Evolutionary conservation across 805 yeast genomes (phyloP).

Genomic region (Suhomyces vadensis): DNA sequence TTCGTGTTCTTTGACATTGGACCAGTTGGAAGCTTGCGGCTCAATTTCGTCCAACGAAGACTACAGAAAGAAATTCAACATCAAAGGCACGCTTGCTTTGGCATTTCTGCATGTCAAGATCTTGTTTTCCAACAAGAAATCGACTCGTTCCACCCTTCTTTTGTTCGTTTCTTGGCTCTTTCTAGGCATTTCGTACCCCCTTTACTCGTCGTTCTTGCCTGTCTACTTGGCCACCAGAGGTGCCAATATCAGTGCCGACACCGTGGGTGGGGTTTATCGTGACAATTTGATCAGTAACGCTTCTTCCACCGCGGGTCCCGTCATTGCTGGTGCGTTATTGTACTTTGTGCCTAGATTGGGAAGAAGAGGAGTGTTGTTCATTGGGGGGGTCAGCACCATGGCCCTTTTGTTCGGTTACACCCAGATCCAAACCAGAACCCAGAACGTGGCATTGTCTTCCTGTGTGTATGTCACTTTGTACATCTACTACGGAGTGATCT

Average conservation of each 20-base stretch:
- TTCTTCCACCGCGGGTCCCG: conserved; percentile 53
- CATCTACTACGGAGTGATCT: conserved; percentile 30
- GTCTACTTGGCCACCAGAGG: conserved; percentile 42
- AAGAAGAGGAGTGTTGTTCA: conserved; percentile 19
- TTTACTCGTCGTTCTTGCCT: conserved; percentile 56
- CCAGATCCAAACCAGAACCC: conserved; percentile 17
- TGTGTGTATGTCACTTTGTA: conserved; percentile 20
- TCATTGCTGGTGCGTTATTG: conserved; percentile 46
- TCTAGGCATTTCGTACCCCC: conserved; percentile 57
- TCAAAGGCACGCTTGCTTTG: conserved; percentile 9
- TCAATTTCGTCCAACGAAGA: conserved; percentile 19
- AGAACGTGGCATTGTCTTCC: conserved; percentile 20
- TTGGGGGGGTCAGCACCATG: conserved; percentile 23
- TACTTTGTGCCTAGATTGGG: conserved; percentile 18
- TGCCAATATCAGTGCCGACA: conserved; percentile 43
- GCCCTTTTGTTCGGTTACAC: conserved; percentile 24
- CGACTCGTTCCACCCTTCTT: conserved; percentile 11
- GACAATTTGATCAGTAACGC: conserved; percentile 50
- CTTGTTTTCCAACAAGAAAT: conserved; percentile 13
- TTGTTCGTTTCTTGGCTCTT: conserved; percentile 25
- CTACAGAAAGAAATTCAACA: conserved; percentile 15
- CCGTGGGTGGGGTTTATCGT: conserved; percentile 44
- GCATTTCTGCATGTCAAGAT: conserved; percentile 11
- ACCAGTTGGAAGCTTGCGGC: conserved; percentile 23
- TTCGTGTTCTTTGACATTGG: conserved; percentile 22